Evolutionary conservation across 257 asterid genomes (phyloP).

Genomic region (Nicotiana benthamiana): DNA sequence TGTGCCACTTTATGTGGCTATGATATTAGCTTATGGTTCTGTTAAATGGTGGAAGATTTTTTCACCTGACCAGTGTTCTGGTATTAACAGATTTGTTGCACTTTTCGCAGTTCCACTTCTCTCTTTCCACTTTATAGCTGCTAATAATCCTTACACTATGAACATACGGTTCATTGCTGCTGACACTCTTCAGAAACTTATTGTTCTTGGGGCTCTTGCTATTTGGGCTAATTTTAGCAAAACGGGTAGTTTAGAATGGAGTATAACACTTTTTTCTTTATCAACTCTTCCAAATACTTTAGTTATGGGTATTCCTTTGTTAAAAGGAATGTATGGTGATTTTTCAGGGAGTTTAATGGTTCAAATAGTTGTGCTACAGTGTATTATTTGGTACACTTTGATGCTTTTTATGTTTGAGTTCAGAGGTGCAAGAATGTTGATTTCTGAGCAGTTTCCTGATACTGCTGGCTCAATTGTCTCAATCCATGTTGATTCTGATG

Average conservation of each 20-base stretch:
- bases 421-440: slow-evolving; percentile 63
- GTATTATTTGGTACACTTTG: slow-evolving; percentile 86
- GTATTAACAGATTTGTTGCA: slow-evolving; percentile 86
- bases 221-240: slow-evolving; percentile 48
- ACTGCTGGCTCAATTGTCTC: slow-evolving; percentile 84
- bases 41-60: slow-evolving; percentile 95
- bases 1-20: slow-evolving; percentile 88
- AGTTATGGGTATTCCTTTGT: slow-evolving; percentile 85
- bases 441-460: slow-evolving; percentile 82
- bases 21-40: slow-evolving; percentile 85
- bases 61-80: slow-evolving; percentile 86
- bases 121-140: slow-evolving; percentile 79
- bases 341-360: slow-evolving; percentile 73
- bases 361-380: slow-evolving; percentile 83
- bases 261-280: slow-evolving; percentile 75
- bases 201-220: slow-evolving; percentile 46
- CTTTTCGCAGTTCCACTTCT: slow-evolving; percentile 86
- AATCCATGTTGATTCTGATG: slow-evolving; percentile 81
- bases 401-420: slow-evolving; percentile 90
- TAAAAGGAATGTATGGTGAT: slow-evolving; percentile 83
- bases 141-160: slow-evolving; percentile 71
- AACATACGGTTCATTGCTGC: slow-evolving; percentile 81
- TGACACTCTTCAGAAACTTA: slow-evolving; percentile 69
- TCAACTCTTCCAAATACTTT: slow-evolving; percentile 87
- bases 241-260: slow-evolving; percentile 72